Conservation (phyloP, 23 red algal genomes). For the Gracilariopsis chorda region DNA sequence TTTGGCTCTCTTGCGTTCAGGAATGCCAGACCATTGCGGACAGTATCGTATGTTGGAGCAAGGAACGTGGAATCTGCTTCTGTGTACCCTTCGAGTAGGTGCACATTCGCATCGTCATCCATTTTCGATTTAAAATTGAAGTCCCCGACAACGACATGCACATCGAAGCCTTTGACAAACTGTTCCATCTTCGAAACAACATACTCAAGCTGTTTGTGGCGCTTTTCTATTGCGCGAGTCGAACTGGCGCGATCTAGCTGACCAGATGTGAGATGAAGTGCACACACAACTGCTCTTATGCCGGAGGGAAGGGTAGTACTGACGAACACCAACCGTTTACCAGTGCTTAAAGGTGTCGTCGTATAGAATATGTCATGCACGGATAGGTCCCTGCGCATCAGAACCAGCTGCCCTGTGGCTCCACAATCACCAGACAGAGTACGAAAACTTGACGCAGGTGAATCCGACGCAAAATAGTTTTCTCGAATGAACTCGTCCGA, state of each 20-base stretch:
- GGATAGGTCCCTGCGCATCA: not conserved
- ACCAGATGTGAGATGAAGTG: not conserved
- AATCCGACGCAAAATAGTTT: not conserved
- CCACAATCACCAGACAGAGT: not conserved
- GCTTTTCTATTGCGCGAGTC: not conserved
- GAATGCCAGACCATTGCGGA: not conserved
- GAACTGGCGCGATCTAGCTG: not conserved
- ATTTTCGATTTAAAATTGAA: not conserved
- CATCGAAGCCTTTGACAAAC: not conserved
- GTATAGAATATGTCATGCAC: not conserved
- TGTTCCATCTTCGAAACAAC: not conserved
- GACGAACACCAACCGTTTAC: not conserved
- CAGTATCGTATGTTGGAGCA: not conserved
- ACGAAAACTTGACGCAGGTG: not conserved
- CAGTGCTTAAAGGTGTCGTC: not conserved
- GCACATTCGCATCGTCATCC: not conserved
- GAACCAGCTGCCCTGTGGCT: not conserved
- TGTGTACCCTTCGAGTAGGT: not conserved
- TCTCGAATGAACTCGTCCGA: not conserved
- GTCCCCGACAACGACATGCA: slow-evolving; percentile 2
- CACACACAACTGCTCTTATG: not conserved
- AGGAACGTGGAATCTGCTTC: not conserved
- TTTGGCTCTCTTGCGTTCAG: not conserved
- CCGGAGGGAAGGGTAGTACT: not conserved
- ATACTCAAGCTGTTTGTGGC: not conserved